phyloP scores from a whole-genome alignment of 2,329 filamentous ascomycete genomes.

The Cladosporium phlei region DNA sequence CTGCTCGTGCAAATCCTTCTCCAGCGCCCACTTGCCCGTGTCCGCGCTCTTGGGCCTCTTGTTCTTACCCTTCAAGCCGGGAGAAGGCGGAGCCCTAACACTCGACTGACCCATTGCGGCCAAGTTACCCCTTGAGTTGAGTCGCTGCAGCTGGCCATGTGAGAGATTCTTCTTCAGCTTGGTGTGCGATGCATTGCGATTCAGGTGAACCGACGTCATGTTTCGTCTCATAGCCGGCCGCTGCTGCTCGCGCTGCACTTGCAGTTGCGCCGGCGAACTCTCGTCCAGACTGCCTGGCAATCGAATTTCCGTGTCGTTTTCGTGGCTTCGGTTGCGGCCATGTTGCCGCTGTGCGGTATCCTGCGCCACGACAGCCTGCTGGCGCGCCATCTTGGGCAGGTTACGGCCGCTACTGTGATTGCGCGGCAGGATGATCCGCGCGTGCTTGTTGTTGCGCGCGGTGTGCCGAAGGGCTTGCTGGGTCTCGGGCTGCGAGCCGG shows the following conservation, averaged over 20 bases:
- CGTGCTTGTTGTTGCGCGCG: constrained; percentile 21
- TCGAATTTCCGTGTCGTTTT: constrained; percentile 32
- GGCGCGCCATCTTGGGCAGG: constrained; percentile 26
- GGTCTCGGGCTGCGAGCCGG: constrained; percentile 23
- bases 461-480: constrained; percentile 22
- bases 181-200: constrained; percentile 25
- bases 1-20: constrained; percentile 27
- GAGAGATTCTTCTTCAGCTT: constrained; percentile 39
- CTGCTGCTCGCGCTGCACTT: neutral
- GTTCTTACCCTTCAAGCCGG: constrained; percentile 26
- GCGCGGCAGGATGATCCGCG: constrained; percentile 30
- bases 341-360: constrained; percentile 23
- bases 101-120: constrained; percentile 19
- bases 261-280: constrained; percentile 12
- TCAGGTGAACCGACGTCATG: constrained; percentile 29
- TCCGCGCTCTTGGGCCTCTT: constrained; percentile 31
- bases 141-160: constrained; percentile 42
- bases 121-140: constrained; percentile 37
- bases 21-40: constrained; percentile 17
- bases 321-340: constrained; percentile 25
- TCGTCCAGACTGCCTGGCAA: constrained; percentile 31
- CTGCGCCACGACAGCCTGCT: constrained; percentile 15
- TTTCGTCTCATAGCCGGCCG: constrained; percentile 28
- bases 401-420: constrained; percentile 32
- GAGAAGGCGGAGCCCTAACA: constrained; percentile 24